Conservation (phyloP, 192 early-diverging fungal genomes). For the Mortierella antarctica region DNA sequence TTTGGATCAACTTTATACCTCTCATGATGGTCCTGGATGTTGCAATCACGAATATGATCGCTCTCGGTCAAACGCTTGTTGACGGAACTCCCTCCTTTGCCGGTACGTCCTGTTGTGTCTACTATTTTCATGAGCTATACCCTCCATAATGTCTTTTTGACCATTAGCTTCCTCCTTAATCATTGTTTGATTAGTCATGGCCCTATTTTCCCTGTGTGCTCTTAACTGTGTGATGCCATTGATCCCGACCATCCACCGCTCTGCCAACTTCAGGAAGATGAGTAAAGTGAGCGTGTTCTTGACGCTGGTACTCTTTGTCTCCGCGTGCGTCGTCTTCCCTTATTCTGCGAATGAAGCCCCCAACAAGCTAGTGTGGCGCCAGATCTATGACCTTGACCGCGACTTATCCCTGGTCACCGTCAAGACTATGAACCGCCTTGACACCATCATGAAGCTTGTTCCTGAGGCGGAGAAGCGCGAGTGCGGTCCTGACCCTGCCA, state of each 20-base stretch:
- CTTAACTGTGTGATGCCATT: constrained; percentile 55
- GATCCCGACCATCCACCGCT: constrained; percentile 58
- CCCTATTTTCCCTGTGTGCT: constrained; percentile 45
- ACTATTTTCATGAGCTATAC: not conserved
- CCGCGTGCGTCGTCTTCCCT: constrained; percentile 40
- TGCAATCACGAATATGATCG: constrained; percentile 52
- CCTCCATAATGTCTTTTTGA: not conserved
- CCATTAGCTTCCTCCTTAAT: not conserved
- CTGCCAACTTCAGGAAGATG: constrained; percentile 42
- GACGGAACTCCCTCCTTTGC: constrained; percentile 63
- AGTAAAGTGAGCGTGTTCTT: constrained; percentile 33
- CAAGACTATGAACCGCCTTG: constrained; percentile 39
- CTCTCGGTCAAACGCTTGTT: constrained; percentile 61
- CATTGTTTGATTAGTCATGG: constrained; percentile 42
- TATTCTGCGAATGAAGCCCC: constrained; percentile 55
- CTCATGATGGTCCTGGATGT: constrained; percentile 56
- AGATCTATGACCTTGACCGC: constrained; percentile 50
- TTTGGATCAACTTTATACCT: constrained; percentile 51
- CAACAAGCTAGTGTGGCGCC: constrained; percentile 59
- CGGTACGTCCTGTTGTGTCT: constrained; percentile 41
- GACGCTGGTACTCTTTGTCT: constrained; percentile 41
- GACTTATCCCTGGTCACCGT: constrained; percentile 49
- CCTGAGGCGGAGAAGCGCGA: constrained; percentile 21
- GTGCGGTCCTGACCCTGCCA: constrained; percentile 35
- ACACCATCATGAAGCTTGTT: constrained; percentile 23